Percentiles rank a stretch among this genome's conserved stretches.
Conservation (phyloP, 1,139 yeast species). For the Suhomyces chickasaworum region DNA sequence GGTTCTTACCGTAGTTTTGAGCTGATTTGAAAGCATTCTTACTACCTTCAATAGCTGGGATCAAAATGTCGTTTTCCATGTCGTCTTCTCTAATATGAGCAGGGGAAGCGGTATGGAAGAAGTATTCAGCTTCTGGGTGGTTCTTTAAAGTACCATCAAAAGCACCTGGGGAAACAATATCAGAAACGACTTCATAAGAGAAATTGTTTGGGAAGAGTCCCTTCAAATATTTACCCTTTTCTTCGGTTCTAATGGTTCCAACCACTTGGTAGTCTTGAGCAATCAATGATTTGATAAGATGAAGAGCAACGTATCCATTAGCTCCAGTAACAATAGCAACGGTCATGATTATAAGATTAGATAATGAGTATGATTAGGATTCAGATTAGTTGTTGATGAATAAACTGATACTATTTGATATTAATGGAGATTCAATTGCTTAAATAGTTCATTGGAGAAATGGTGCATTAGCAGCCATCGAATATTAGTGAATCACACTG, state of each 20-base stretch:
- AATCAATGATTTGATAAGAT: not conserved
- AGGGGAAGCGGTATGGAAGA: conserved; percentile 49
- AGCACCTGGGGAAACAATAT: not conserved
- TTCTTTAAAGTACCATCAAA: not conserved
- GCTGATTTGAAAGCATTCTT: not conserved
- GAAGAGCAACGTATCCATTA: not conserved
- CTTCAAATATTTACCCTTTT: not conserved
- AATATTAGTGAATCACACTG: conserved; percentile 4
- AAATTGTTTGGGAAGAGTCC: not conserved
- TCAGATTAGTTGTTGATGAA: not conserved
- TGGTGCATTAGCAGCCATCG: too few species aligned
- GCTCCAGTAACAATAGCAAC: not conserved
- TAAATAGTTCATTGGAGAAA: too few species aligned
- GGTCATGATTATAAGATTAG: not conserved
- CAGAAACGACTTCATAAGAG: not conserved
- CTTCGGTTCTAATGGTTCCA: not conserved
- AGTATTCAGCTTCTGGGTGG: conserved; percentile 32
- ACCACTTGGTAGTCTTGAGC: not conserved
- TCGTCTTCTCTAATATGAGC: conserved; percentile 25
- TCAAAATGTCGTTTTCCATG: conserved; percentile 22
- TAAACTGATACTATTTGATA: too few species aligned
- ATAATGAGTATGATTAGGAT: too few species aligned
- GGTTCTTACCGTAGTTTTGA: not conserved
- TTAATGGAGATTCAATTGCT: too few species aligned
- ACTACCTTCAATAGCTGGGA: conserved; percentile 33